phyloP scores from a whole-genome alignment of 768 basidiomycete genomes.

The Pisolithus sp. region DNA sequence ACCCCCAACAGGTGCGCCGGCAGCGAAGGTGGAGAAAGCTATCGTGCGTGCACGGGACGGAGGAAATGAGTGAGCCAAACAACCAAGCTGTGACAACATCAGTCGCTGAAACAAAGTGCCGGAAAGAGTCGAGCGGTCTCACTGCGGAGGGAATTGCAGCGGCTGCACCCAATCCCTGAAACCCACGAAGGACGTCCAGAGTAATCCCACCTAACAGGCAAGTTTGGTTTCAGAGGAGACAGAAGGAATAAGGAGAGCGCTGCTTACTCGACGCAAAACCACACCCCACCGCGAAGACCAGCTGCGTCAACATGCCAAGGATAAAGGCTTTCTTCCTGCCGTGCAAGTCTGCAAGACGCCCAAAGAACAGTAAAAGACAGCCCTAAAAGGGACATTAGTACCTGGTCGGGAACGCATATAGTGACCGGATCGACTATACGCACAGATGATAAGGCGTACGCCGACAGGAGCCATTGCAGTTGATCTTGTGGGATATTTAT shows the following conservation, averaged over 20 bases:
- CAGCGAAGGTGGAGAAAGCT: conserved; percentile 79
- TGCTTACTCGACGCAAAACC: conserved; percentile 52
- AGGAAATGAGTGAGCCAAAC: conserved; percentile 75
- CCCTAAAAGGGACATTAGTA: conserved; percentile 41
- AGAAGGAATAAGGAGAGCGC: neutral
- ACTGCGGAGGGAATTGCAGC: conserved; percentile 72
- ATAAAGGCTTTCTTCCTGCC: conserved; percentile 69
- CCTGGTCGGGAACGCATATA: neutral
- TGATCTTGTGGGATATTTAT: conserved; percentile 44
- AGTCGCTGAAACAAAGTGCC: neutral
- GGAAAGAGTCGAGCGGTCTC: conserved; percentile 17
- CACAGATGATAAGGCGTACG: conserved; percentile 63
- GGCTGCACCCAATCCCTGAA: conserved; percentile 77
- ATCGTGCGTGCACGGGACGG: conserved; percentile 58
- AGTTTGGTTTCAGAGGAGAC: neutral
- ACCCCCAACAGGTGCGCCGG: conserved; percentile 79
- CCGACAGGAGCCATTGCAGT: conserved; percentile 64
- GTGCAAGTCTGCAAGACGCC: conserved; percentile 74
- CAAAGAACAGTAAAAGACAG: conserved; percentile 70
- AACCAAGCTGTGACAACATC: conserved; percentile 52
- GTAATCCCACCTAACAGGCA: conserved; percentile 45
- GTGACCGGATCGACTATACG: conserved; percentile 15
- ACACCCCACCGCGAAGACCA: conserved; percentile 55
- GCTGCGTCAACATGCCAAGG: conserved; percentile 47
- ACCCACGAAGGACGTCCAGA: conserved; percentile 64